Percentiles rank a stretch among this genome's conserved stretches.
Conservation (phyloP, 129 eudicot genomes). For the Flaveria ramosissima region DNA sequence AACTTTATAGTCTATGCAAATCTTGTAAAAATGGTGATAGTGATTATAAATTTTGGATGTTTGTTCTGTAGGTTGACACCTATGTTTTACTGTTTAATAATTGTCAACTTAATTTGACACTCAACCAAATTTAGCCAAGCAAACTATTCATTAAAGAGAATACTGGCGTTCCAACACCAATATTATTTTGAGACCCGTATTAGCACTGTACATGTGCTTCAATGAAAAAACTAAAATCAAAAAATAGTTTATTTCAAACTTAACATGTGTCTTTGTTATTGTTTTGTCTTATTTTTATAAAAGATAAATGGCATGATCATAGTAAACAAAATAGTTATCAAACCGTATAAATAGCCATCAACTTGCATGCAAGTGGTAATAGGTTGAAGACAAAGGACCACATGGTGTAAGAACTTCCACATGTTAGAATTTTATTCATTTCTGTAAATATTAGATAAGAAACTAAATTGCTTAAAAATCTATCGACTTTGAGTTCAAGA, state of each 20-base stretch:
- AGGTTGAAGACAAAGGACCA: constrained; percentile 9
- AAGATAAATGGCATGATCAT: background rate
- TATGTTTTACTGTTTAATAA: background rate
- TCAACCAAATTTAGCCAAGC: background rate
- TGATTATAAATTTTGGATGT: background rate
- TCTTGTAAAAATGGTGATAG: background rate
- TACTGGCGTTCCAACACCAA: too few species aligned
- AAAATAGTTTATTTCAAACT: background rate
- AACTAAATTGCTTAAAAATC: background rate
- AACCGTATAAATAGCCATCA: background rate
- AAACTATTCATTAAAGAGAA: background rate
- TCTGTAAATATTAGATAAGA: background rate
- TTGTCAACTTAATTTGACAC: background rate
- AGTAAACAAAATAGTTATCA: background rate
- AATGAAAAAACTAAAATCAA: too few species aligned
- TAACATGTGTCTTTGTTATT: background rate
- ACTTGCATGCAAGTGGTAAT: constrained; percentile 7
- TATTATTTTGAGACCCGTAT: too few species aligned
- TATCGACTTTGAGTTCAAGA: background rate
- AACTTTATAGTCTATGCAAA: background rate
- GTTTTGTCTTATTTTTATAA: background rate
- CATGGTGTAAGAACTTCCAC: background rate
- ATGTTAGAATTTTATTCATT: background rate
- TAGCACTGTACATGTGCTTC: too few species aligned
- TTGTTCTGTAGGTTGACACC: background rate